phyloP scores from a whole-genome alignment of 495 filamentous ascomycete species.

The Penicillium waksmanii region DNA sequence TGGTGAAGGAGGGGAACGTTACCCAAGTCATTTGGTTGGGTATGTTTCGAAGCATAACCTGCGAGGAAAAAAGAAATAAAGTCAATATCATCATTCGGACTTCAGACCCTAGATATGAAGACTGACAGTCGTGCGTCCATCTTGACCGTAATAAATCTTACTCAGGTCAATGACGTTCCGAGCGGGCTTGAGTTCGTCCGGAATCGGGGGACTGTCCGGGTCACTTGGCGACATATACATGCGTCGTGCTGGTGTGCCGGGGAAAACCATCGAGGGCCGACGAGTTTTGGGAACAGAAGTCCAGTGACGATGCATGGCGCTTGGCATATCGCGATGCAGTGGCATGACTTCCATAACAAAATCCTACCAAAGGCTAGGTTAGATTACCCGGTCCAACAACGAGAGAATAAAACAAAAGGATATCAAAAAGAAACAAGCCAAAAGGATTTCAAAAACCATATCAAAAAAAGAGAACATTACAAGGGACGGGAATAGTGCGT shows the following conservation, averaged over 20 bases:
- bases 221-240: conserved; percentile 10
- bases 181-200: neutral
- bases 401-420: neutral
- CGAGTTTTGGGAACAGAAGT: neutral
- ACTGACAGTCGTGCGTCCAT: conserved; percentile 73
- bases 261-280: neutral
- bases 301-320: conserved; percentile 2
- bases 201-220: conserved; percentile 1
- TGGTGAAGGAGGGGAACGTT: conserved; percentile 12
- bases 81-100: no score
- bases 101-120: no score
- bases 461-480: neutral
- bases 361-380: conserved; percentile 20
- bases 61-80: conserved; percentile 1
- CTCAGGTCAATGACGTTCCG: neutral
- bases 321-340: conserved; percentile 31
- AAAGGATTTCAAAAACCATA: conserved; percentile 5
- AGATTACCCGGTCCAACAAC: neutral
- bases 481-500: neutral
- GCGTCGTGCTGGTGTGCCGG: neutral
- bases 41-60: conserved; percentile 97
- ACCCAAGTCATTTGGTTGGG: conserved; percentile 87
- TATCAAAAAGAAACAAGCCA: neutral
- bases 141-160: conserved; percentile 23
- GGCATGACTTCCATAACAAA: conserved; percentile 33